Evolutionary conservation across 169 alveolate genomes (phyloP).

Genomic region (Eimeria zaria): DNA sequence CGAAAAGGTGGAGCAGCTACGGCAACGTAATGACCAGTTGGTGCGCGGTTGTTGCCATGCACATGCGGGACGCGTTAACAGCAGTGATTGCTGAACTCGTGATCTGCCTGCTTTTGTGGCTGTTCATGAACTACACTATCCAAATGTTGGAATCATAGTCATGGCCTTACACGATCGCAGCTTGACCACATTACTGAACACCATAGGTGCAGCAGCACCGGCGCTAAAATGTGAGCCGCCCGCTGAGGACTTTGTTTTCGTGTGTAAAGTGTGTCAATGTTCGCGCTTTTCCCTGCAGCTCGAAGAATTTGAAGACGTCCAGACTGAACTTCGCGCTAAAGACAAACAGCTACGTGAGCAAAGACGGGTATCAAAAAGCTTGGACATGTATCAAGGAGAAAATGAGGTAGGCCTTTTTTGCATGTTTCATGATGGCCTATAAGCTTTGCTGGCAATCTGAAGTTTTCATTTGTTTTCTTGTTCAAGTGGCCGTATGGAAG

Average conservation of each 20-base stretch:
- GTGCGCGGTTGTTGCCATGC: background rate
- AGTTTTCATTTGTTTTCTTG: background rate
- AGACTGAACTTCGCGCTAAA: conserved; percentile 16
- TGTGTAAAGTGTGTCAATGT: background rate
- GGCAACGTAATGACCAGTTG: conserved; percentile 28
- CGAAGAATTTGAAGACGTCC: conserved; percentile 71
- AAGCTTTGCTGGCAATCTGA: background rate
- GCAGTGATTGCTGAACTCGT: background rate
- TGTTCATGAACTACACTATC: background rate
- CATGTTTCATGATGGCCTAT: background rate
- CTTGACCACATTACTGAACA: background rate
- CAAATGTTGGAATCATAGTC: background rate
- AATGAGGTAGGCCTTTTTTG: conserved; percentile 15
- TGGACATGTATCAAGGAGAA: conserved; percentile 52
- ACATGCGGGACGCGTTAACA: background rate
- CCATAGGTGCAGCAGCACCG: background rate
- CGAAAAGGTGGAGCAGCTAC: conserved; percentile 36
- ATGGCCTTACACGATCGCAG: background rate
- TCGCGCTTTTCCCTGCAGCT: background rate
- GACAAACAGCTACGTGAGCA: conserved; percentile 34
- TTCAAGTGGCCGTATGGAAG: background rate
- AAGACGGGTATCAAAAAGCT: background rate
- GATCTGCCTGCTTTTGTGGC: background rate
- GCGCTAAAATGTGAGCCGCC: background rate
- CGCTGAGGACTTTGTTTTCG: background rate